These are phyloP conservation scores for Nannochloropsis gaditana DNA, from an alignment of 108 stramenopile genomes.

Conservation along the genomic window DNA sequence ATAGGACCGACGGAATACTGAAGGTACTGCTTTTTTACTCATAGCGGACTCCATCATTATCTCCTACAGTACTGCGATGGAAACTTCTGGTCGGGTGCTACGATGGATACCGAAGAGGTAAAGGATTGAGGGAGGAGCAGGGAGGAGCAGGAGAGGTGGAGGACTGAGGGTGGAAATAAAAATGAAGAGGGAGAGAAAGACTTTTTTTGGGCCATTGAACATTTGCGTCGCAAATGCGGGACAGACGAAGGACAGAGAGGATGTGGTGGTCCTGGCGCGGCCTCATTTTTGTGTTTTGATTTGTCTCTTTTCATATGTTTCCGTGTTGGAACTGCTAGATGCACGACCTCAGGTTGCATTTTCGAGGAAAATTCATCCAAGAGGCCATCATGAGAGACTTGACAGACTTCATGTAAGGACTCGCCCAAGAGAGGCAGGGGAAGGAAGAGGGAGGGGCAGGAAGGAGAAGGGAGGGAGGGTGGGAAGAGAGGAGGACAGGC, in stretches of 20 bases:
- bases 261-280: background rate
- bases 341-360: background rate
- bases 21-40: too few species aligned
- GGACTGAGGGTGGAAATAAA: background rate
- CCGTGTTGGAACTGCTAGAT: background rate
- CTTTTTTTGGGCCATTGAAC: too few species aligned
- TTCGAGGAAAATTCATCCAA: slow-evolving; percentile 14
- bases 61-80: background rate
- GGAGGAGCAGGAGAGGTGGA: background rate
- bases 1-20: too few species aligned
- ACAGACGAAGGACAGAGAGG: background rate
- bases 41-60: too few species aligned
- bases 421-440: background rate
- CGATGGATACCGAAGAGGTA: background rate
- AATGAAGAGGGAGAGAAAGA: background rate
- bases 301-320: background rate
- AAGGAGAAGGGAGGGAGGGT: background rate
- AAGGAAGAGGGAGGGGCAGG: background rate
- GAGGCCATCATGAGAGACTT: background rate
- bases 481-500: background rate
- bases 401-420: background rate
- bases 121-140: background rate
- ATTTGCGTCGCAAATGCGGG: too few species aligned
- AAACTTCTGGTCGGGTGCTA: background rate
- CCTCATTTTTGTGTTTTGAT: too few species aligned